These are phyloP conservation scores for Gossypium australe DNA, from an alignment of 345 rosid genomes.

Conservation along the genomic window DNA sequence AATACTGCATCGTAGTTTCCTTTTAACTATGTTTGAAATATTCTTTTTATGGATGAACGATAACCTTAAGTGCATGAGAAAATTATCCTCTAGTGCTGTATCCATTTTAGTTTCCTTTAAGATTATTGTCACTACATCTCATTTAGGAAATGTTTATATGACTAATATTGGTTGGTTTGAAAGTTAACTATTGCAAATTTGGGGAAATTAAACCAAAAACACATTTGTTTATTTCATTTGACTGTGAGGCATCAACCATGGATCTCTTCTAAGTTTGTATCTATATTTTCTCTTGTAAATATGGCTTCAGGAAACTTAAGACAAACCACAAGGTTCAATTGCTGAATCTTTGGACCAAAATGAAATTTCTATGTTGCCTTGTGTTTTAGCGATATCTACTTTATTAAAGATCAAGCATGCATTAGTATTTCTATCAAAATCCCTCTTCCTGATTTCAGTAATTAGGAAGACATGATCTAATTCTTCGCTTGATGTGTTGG, in stretches of 20 bases:
- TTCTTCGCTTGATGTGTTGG: conserved; percentile 14
- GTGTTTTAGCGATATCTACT: background rate
- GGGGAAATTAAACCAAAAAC: background rate
- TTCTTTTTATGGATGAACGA: background rate
- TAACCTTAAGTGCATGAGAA: background rate
- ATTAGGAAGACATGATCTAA: conserved; percentile 20
- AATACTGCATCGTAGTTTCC: background rate
- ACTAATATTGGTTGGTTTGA: background rate
- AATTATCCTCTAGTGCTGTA: background rate
- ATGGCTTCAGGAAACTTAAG: background rate
- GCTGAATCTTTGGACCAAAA: background rate
- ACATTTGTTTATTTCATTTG: background rate
- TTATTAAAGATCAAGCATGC: background rate
- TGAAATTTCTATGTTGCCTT: background rate
- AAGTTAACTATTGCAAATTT: background rate
- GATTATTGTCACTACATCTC: background rate
- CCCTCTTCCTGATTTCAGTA: conserved; percentile 2
- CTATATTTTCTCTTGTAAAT: background rate
- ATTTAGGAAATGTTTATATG: background rate
- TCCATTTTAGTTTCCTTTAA: background rate
- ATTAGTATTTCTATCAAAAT: background rate
- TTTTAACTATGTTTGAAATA: background rate
- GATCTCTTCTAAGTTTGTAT: background rate
- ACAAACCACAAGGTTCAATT: background rate
- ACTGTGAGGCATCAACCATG: background rate